Base-by-base conservation (phyloP, 2,329 filamentous ascomycete genomes). In the Lachnellula suecica region DNA sequence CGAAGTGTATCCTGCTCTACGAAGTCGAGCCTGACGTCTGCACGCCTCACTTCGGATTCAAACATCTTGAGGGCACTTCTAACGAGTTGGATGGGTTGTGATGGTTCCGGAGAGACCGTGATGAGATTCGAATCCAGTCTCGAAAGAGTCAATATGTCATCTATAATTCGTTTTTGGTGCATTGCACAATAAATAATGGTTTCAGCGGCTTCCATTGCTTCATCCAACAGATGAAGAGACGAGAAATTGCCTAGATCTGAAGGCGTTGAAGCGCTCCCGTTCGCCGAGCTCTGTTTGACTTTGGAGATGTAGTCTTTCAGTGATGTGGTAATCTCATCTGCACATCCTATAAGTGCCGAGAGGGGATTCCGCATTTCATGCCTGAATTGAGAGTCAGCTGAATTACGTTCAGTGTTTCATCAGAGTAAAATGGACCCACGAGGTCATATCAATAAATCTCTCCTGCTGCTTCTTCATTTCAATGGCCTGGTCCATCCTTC, bases 301-400 rank as follows among this genome's bases (percentile, higher is more conserved):
- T 19, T 10, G 10, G 19, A 19, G 10, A 22, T 19, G 20, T 49
- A 54, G 2, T 55, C 47, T 10, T 34, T 50, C 6, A 63, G 47
- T 13, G 56, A 54, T 15, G 47, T 45, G n/a, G 52, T 55, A 15
- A 64, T 63, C 25, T 61, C 63, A 62, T 91, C 88, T 1, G 87
- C 86, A 62, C 86, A 90, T 65, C 91, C 87, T 29, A 91, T 71
- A 24, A 91, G 83, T 3, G 87, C 88, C 23, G 83, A 87, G 2
- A 91, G 72, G 0, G 88, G 88, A 59, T 91, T 91, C 11, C 87
- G 80, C 79, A 89, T 85, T 66, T 88, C 85, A 65, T 89, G 85
- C 4, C 53, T 59, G 19, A 29, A 24, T 15, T 29, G 20, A 31
- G 38, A n/a, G n/a, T 50, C 2, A 4, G 13, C 15, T 35, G 13